A percentile compares a stretch with the other conserved stretches of the same genome.
Conservation (phyloP, 257 asterid species). For the Solanum ossicruentum region DNA sequence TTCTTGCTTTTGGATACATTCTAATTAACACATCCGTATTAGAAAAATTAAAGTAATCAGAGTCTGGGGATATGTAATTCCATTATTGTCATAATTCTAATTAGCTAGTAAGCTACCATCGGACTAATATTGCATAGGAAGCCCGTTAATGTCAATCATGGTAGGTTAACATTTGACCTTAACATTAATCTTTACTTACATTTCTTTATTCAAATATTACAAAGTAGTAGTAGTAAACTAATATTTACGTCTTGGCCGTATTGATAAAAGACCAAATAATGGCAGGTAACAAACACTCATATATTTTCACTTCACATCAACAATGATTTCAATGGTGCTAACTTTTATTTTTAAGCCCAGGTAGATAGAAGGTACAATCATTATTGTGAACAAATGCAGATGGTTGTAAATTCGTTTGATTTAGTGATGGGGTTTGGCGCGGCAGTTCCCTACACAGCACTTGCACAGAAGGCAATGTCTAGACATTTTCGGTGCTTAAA, state of each 20-base stretch:
- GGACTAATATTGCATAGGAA: neutral
- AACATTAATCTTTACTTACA: neutral
- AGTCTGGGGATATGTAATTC: neutral
- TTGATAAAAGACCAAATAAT: conserved; percentile 15
- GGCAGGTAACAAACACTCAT: conserved; percentile 5
- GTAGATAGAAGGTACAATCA: conserved; percentile 89
- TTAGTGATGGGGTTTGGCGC: conserved; percentile 93
- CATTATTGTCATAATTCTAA: neutral
- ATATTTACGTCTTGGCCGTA: conserved; percentile 6
- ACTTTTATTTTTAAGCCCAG: conserved; percentile 21
- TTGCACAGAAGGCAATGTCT: conserved; percentile 95
- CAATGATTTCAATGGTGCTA: conserved; percentile 27
- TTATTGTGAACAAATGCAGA: conserved; percentile 97
- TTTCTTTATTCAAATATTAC: neutral
- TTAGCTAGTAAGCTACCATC: neutral
- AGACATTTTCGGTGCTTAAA: conserved; percentile 84
- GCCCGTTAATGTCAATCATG: neutral
- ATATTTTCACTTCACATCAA: conserved; percentile 31
- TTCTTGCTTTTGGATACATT: conserved; percentile 7
- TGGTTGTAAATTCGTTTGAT: conserved; percentile 96
- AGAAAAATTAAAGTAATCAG: neutral
- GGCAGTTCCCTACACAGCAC: conserved; percentile 79
- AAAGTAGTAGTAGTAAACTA: neutral
- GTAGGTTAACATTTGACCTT: conserved; percentile 18
- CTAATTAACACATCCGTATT: neutral